phyloP scores from a whole-genome alignment of 805 yeast genomes.

The Metschnikowia henanensis region DNA sequence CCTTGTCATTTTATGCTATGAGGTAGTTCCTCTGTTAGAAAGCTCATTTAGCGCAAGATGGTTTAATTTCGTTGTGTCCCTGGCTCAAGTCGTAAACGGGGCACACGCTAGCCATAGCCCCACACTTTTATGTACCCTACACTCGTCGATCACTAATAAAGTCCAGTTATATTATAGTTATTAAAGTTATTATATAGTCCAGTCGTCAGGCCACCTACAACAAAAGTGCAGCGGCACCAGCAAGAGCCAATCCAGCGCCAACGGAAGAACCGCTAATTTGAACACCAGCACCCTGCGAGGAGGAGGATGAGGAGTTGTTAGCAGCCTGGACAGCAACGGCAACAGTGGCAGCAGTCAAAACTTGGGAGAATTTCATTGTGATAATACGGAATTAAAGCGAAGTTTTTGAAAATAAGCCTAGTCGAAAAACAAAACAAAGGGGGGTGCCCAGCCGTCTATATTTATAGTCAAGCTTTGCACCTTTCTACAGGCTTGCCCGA shows the following conservation, averaged over 20 bases:
- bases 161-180: no score
- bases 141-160: no score
- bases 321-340: constrained; percentile 25
- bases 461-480: not conserved
- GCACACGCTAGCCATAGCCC: no score
- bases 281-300: constrained; percentile 18
- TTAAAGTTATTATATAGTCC: no score
- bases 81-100: no score
- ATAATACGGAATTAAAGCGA: not conserved
- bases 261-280: constrained; percentile 13
- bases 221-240: constrained; percentile 21
- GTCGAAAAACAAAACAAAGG: not conserved
- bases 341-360: constrained; percentile 18
- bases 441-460: not conserved
- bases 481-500: not conserved
- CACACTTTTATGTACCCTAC: no score
- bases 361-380: constrained; percentile 23
- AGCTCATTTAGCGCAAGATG: no score
- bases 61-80: no score
- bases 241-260: constrained; percentile 22
- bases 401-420: not conserved
- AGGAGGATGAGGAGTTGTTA: constrained; percentile 18
- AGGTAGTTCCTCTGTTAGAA: no score
- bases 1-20: no score
- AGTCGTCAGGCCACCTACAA: no score